phyloP scores from a whole-genome alignment of 495 filamentous ascomycete genomes.

The Astrothelium macrocarpum region DNA sequence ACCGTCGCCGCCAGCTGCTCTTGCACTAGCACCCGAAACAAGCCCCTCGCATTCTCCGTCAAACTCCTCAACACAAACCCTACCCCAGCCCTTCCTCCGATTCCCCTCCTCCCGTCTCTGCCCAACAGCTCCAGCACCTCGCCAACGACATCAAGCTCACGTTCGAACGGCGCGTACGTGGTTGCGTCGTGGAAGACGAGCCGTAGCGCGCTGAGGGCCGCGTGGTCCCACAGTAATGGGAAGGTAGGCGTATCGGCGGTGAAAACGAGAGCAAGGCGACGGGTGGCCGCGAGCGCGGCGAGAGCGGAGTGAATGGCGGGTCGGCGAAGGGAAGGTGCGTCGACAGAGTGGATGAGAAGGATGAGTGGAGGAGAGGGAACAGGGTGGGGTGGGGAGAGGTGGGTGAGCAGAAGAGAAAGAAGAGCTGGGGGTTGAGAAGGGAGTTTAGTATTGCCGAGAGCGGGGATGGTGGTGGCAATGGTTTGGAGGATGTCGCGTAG shows the following conservation, averaged over 20 bases:
- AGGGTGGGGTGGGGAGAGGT: slow-evolving; percentile 41
- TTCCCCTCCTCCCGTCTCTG: slow-evolving; percentile 58
- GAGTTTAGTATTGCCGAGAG: slow-evolving; percentile 45
- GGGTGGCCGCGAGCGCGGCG: slow-evolving; percentile 63
- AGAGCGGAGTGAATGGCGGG: slow-evolving; percentile 60
- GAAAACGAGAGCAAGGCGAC: slow-evolving; percentile 62
- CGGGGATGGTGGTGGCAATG: slow-evolving; percentile 55
- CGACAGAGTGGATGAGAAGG: slow-evolving; percentile 82
- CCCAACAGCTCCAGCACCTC: slow-evolving; percentile 80
- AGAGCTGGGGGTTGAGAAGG: slow-evolving; percentile 56
- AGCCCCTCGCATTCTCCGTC: slow-evolving; percentile 78
- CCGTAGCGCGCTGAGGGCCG: slow-evolving; percentile 62
- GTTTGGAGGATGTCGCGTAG: slow-evolving; percentile 70
- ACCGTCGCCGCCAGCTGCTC: slow-evolving; percentile 70
- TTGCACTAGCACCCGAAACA: slow-evolving; percentile 74
- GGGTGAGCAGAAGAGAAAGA: slow-evolving; percentile 51
- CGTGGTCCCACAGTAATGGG: slow-evolving; percentile 73
- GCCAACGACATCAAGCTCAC: slow-evolving; percentile 73
- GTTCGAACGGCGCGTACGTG: slow-evolving; percentile 63
- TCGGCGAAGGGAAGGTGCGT: slow-evolving; percentile 65
- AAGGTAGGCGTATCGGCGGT: slow-evolving; percentile 84
- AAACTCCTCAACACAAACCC: slow-evolving; percentile 80
- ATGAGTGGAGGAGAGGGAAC: slow-evolving; percentile 45
- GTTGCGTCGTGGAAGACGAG: slow-evolving; percentile 91
- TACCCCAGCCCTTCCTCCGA: slow-evolving; percentile 86